Conservation (phyloP, 2,329 filamentous ascomycete species). For the Stagonosporopsis tanaceti region DNA sequence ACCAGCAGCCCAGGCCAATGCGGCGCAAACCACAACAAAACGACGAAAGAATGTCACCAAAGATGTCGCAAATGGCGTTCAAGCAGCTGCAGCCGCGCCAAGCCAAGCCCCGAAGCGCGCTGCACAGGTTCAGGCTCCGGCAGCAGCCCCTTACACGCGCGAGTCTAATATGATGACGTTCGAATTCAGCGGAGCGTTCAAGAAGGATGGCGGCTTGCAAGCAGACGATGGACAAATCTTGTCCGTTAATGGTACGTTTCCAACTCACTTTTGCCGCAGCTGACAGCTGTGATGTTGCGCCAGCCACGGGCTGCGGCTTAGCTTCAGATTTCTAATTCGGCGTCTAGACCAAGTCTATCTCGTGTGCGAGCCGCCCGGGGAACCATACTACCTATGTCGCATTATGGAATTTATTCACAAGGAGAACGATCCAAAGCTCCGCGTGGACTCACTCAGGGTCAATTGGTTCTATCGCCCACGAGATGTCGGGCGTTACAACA, state of each 20-base stretch:
- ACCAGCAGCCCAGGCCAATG: slow-evolving; percentile 49
- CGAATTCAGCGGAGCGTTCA: slow-evolving; percentile 71
- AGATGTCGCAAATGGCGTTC: slow-evolving; percentile 46
- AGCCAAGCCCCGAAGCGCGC: slow-evolving; percentile 49
- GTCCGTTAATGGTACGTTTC: slow-evolving; percentile 77
- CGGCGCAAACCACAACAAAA: slow-evolving; percentile 59
- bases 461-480: slow-evolving; percentile 99
- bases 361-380: slow-evolving; percentile 94
- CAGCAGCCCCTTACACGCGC: slow-evolving; percentile 54
- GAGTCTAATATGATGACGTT: slow-evolving; percentile 92
- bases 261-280: slow-evolving; percentile 31
- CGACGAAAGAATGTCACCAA: slow-evolving; percentile 80
- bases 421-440: slow-evolving; percentile 71
- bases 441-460: slow-evolving; percentile 86
- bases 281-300: slow-evolving; percentile 37
- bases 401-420: slow-evolving; percentile 97
- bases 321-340: slow-evolving; percentile 47
- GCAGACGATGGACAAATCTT: slow-evolving; percentile 91
- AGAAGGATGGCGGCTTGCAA: slow-evolving; percentile 79
- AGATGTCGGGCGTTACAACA: slow-evolving; percentile 90
- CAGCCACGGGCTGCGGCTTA: slow-evolving; percentile 39
- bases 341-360: slow-evolving; percentile 84
- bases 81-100: slow-evolving; percentile 48
- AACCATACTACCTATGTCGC: slow-evolving; percentile 95
- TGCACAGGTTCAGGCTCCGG: slow-evolving; percentile 47